Percentiles rank a stretch among this genome's conserved stretches.
Conservation (phyloP, 2,329 filamentous ascomycete species). For the Chalaropsis ovoidea region DNA sequence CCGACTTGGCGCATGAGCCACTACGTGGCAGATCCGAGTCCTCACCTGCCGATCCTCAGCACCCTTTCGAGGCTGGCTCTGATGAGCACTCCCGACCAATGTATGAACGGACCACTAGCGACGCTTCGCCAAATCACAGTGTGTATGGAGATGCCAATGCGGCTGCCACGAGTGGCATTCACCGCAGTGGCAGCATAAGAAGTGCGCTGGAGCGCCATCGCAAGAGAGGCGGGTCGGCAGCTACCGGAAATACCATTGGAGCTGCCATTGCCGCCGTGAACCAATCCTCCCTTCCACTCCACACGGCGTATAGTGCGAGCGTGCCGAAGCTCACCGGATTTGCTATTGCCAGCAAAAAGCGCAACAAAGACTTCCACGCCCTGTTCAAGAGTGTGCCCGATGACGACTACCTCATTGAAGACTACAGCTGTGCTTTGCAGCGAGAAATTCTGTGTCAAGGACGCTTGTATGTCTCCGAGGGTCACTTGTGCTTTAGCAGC, state of each 20-base stretch:
- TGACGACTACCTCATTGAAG: constrained; percentile 95
- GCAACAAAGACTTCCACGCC: constrained; percentile 88
- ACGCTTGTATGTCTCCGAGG: constrained; percentile 89
- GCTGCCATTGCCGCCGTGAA: constrained; percentile 63
- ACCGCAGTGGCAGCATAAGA: constrained; percentile 56
- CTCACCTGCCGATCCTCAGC: constrained; percentile 42
- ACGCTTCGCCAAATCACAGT: constrained; percentile 22
- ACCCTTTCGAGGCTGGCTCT: constrained; percentile 29
- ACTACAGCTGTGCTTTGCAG: constrained; percentile 94
- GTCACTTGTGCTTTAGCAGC: constrained; percentile 95
- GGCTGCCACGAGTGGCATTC: constrained; percentile 35
- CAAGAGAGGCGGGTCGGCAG: constrained; percentile 73
- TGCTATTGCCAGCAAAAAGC: constrained; percentile 88
- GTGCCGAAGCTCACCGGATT: constrained; percentile 82
- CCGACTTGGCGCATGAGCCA: constrained; percentile 8
- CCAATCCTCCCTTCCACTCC: constrained; percentile 33
- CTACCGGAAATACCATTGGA: constrained; percentile 58
- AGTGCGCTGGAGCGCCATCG: constrained; percentile 53
- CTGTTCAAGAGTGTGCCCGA: constrained; percentile 95
- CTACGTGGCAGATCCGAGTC: constrained; percentile 46
- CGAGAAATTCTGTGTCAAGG: constrained; percentile 92
- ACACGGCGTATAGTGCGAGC: constrained; percentile 51
- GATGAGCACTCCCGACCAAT: constrained; percentile 33
- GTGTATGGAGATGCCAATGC: constrained; percentile 19
- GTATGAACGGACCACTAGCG: constrained; percentile 7